These are phyloP conservation scores for Mucor irregularis DNA, from an alignment of 371 early-diverging fungal genomes.

Conservation along the genomic window DNA sequence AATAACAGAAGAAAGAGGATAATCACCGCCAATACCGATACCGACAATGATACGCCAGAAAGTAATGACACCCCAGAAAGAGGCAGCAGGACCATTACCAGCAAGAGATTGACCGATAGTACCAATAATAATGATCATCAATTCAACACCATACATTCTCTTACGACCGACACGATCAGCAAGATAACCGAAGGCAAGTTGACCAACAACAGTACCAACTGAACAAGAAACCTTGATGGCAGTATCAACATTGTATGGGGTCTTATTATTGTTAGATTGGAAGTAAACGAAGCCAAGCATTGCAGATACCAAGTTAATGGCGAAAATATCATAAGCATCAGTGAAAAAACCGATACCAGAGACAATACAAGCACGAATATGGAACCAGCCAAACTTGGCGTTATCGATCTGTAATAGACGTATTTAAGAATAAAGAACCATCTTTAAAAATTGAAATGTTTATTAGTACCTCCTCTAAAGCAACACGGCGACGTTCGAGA, in stretches of 20 bases:
- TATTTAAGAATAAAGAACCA: too few species aligned
- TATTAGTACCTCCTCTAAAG: conserved; percentile 39
- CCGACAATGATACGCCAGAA: conserved; percentile 81
- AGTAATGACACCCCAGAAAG: conserved; percentile 66
- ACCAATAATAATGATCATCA: conserved; percentile 74
- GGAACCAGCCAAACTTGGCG: conserved; percentile 75
- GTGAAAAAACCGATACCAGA: conserved; percentile 90
- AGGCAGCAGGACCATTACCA: conserved; percentile 53
- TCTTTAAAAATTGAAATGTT: too few species aligned
- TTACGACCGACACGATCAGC: conserved; percentile 83
- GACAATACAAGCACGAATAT: conserved; percentile 82
- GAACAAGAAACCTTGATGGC: conserved; percentile 75
- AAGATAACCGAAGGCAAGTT: conserved; percentile 75
- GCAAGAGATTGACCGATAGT: conserved; percentile 74
- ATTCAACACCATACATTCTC: conserved; percentile 80
- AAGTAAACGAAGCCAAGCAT: conserved; percentile 78
- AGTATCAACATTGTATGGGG: conserved; percentile 62
- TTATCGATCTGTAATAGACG: conserved; percentile 44
- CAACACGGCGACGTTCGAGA: conserved; percentile 37
- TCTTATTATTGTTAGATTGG: conserved; percentile 28
- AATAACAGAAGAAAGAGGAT: conserved; percentile 77
- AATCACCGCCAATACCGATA: conserved; percentile 80
- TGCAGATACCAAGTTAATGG: conserved; percentile 76
- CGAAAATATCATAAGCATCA: conserved; percentile 88
- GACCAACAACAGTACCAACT: conserved; percentile 78